Evolutionary conservation across 495 filamentous ascomycete species (phyloP), one percentile per base, ranked within the genome.

Genomic region (Neurospora intermedia): DNA sequence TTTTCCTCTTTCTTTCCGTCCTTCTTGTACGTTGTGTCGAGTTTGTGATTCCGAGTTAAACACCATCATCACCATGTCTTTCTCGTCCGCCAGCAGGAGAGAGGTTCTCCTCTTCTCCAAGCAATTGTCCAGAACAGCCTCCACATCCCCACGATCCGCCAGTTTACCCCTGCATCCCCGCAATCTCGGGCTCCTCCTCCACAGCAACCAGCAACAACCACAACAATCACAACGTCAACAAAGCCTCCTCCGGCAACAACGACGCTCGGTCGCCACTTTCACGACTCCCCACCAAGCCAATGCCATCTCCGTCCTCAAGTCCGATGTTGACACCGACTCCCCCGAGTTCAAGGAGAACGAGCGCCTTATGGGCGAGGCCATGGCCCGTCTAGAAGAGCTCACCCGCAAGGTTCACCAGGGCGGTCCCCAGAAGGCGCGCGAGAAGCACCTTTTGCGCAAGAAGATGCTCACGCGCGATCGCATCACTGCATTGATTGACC

Each of bases 401-500:
- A 94, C 97, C 66, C 80, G 81, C 27, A 88, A 85, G 73, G 91
- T 93, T 62, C 87, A 91, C 35, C 84, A 88, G 74, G 96, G 96
- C 38, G 96, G 96, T 0, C 82, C 93, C 0, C 85, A 89, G 75
- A 97, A 97, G 78, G 93, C 96, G 6, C 86, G 92, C 70, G 89
- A 97, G 72, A 99, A 98, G 82, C 96, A 98, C 80, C 79, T 96
- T 38, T 88, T 87, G 31, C 85, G 94, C 48, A 92, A 93, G 70
- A 98, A 98, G 86, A 98, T 99, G 96, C 86, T 99, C 18, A 92
- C 94, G 1, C 85, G 96, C 72, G 96, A 99, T 76, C 91, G 96
- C 9, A 88, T 99, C 39, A 92, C 94, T 0, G 91, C 93, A 2
- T 83, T 99, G 71, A 88, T 98, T 71, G 96, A 99, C 79, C 90